Evolutionary conservation across 495 filamentous ascomycete species (phyloP).

Genomic region (Penicillium arizonense): DNA sequence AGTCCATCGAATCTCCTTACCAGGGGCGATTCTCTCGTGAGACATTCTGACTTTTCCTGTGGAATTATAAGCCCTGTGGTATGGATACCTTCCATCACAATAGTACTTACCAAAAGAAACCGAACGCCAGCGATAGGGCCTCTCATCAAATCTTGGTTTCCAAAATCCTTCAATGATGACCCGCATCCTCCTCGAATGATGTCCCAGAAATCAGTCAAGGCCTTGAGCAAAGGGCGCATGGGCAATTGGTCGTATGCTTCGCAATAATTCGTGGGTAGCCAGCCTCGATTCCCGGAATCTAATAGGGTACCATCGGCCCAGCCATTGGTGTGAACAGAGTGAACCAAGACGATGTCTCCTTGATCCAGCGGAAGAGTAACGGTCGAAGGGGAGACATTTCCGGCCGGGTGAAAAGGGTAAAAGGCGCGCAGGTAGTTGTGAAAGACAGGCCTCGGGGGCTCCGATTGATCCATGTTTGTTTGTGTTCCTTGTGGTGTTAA

Average conservation of each 20-base stretch:
- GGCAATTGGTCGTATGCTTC: slow-evolving; percentile 86
- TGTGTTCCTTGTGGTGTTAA: slow-evolving; percentile 66
- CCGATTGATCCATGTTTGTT: slow-evolving; percentile 42
- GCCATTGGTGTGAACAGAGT: slow-evolving; percentile 97
- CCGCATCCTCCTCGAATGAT: slow-evolving; percentile 68
- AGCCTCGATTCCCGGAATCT: slow-evolving; percentile 83
- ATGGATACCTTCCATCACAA: background rate
- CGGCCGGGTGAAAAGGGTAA: slow-evolving; percentile 83
- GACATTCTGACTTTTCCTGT: slow-evolving; percentile 83
- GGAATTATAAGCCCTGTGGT: slow-evolving; percentile 3
- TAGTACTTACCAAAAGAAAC: slow-evolving; percentile 72
- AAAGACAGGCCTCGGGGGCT: slow-evolving; percentile 63
- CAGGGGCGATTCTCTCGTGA: slow-evolving; percentile 74
- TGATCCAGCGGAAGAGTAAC: slow-evolving; percentile 85
- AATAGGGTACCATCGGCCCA: slow-evolving; percentile 99
- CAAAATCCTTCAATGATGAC: slow-evolving; percentile 68
- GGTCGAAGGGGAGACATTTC: slow-evolving; percentile 67
- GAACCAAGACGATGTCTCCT: slow-evolving; percentile 90
- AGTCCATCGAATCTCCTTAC: slow-evolving; percentile 75
- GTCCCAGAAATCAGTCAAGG: slow-evolving; percentile 91
- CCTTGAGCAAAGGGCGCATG: slow-evolving; percentile 81
- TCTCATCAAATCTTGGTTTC: slow-evolving; percentile 86
- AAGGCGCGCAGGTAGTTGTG: slow-evolving; percentile 97
- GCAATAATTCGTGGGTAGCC: slow-evolving; percentile 98
- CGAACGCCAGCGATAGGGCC: slow-evolving; percentile 92